Evolutionary conservation across 192 early-diverging fungal genomes (phyloP).

Genomic region (Coemansia sp.): DNA sequence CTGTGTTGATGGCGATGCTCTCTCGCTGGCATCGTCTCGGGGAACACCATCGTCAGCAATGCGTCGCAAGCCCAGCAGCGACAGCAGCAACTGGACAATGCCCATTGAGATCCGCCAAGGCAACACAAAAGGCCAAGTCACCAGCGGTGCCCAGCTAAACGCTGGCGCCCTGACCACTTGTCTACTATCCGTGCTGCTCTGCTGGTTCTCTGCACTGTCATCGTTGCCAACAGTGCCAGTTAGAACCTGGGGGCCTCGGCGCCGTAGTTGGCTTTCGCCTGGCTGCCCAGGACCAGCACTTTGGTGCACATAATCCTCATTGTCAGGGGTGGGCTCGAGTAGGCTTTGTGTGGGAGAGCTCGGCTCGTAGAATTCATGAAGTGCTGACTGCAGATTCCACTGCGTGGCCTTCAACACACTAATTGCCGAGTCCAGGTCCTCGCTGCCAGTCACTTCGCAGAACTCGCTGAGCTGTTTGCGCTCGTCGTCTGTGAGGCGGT

Average conservation of each 20-base stretch:
- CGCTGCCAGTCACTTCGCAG: conserved; percentile 21
- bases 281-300: not conserved
- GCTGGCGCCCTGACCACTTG: not conserved
- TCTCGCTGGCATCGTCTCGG: not conserved
- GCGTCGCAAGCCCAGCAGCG: conserved; percentile 22
- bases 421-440: conserved; percentile 26
- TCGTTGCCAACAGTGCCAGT: not conserved
- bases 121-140: conserved; percentile 41
- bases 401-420: conserved; percentile 18
- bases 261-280: not conserved
- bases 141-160: conserved; percentile 30
- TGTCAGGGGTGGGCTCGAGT: not conserved
- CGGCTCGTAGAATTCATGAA: conserved; percentile 41
- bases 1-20: not conserved
- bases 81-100: conserved; percentile 12
- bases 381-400: conserved; percentile 32
- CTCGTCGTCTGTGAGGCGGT: conserved; percentile 27
- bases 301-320: not conserved
- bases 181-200: not conserved
- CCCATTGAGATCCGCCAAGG: not conserved
- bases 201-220: not conserved
- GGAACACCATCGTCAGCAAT: conserved; percentile 25
- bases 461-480: conserved; percentile 29
- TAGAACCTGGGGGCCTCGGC: not conserved
- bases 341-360: not conserved